A percentile compares a stretch with the other conserved stretches of the same genome.
phyloP scores from a whole-genome alignment of 2,329 filamentous ascomycete genomes.

The Venturiaceae sp. region DNA sequence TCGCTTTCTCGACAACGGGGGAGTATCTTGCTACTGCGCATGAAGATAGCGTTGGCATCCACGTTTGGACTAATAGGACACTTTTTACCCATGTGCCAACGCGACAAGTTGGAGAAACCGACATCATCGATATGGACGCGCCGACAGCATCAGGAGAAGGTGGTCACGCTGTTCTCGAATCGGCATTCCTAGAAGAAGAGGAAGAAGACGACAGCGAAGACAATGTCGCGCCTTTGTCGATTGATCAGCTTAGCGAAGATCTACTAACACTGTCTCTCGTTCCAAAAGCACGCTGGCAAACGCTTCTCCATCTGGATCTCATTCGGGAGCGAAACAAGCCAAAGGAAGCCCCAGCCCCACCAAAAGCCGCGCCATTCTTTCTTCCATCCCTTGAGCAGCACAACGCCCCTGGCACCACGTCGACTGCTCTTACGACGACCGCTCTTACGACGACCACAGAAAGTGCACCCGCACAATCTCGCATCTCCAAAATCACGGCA shows the following conservation, averaged over 20 bases:
- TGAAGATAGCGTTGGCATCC: slow-evolving; percentile 74
- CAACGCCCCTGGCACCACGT: slow-evolving; percentile 12
- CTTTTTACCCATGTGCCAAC: slow-evolving; percentile 85
- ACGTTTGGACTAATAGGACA: slow-evolving; percentile 90
- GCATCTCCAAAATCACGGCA: slow-evolving; percentile 1
- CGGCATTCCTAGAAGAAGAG: slow-evolving; percentile 52
- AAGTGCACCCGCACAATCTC: slow-evolving; percentile 9
- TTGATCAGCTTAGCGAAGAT: slow-evolving; percentile 72
- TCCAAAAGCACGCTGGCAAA: slow-evolving; percentile 89
- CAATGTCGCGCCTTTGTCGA: slow-evolving; percentile 30
- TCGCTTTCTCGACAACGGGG: slow-evolving; percentile 82
- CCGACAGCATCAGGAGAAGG: slow-evolving; percentile 79
- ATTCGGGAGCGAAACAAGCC: slow-evolving; percentile 92
- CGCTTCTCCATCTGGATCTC: slow-evolving; percentile 79
- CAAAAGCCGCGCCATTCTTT: slow-evolving; percentile 95
- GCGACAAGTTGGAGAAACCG: slow-evolving; percentile 69
- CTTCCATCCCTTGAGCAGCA: slow-evolving; percentile 54
- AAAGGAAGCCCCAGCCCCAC: slow-evolving; percentile 79
- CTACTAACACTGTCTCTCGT: slow-evolving; percentile 85
- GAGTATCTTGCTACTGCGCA: slow-evolving; percentile 91
- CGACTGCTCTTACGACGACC: slow-evolving; percentile 1
- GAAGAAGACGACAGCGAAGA: slow-evolving; percentile 41
- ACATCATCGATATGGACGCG: slow-evolving; percentile 52
- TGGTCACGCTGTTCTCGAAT: slow-evolving; percentile 64
- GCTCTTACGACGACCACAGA: slow-evolving; percentile 18